Evolutionary conservation across 345 rosid genomes (phyloP).

Genomic region (Brassica nigra): DNA sequence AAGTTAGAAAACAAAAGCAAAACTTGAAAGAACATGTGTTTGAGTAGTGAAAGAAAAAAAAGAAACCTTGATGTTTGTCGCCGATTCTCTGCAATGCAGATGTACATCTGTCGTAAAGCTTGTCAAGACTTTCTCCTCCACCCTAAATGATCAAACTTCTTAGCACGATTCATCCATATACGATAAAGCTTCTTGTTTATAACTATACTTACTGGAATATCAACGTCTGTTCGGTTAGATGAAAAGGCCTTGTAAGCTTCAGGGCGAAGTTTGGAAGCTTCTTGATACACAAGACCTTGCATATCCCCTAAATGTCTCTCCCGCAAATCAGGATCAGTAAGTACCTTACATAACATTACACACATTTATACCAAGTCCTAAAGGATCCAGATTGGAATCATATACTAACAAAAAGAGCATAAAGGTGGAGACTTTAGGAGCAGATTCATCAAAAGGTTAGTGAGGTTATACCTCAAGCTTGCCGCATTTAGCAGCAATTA

Average conservation of each 20-base stretch:
- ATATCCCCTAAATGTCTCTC: constrained; percentile 87
- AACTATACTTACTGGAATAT: constrained; percentile 63
- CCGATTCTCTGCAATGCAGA: constrained; percentile 67
- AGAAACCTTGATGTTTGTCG: constrained; percentile 63
- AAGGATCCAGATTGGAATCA: constrained; percentile 16
- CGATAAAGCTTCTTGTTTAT: constrained; percentile 5
- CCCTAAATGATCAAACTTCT: constrained; percentile 45
- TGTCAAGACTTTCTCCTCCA: constrained; percentile 85
- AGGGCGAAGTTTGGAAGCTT: constrained; percentile 54
- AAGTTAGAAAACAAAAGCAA: background rate
- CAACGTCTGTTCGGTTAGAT: constrained; percentile 49
- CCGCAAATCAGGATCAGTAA: constrained; percentile 45
- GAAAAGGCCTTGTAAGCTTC: constrained; percentile 63
- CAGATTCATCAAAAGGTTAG: constrained; percentile 2
- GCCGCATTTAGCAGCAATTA: constrained; percentile 65
- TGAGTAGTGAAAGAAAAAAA: background rate
- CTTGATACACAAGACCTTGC: constrained; percentile 66
- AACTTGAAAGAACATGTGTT: background rate
- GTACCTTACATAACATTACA: constrained; percentile 49
- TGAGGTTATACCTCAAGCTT: constrained; percentile 51
- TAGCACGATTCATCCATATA: background rate
- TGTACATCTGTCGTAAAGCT: constrained; percentile 67
- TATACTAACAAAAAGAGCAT: background rate
- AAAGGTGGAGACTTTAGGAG: constrained; percentile 10
- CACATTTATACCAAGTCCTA: background rate